Evolutionary conservation across 768 basidiomycete genomes (phyloP), one percentile per base, ranked within the genome.

Genomic region (Rhizopogon rudus): DNA sequence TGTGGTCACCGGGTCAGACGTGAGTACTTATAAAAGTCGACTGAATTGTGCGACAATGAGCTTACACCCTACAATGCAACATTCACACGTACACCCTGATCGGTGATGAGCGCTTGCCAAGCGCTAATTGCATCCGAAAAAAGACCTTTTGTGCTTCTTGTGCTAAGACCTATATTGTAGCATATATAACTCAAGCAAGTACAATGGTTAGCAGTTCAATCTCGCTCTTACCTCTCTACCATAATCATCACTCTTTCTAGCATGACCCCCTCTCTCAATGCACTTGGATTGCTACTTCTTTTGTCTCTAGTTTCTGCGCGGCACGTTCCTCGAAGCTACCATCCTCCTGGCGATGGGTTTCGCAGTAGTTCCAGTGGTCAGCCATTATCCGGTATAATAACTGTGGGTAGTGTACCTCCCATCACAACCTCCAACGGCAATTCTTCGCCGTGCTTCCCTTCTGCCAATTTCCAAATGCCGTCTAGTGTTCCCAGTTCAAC

Each of bases 381-480:
- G 20, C 2, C 46, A 3, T 44, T 37, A 12, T 25, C 31, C 4
- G 43, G 29, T 1, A 17, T 53, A 3, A 8, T 28, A 7, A 12
- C 44, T 16, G 6, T 45, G 16, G 29, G 44, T 44, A 44, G 22
- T 17, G 20, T 28, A 57, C 13, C 29, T 46, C 12, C 10, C 25
- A 9, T n/a, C 3, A 16, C 31, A 2, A 22, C 14, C 37, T 40
- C 22, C 37, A 28, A 42, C 35, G 9, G 25, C 25, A n/a, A 25
- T n/a, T 54, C 56, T 2, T 40, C 35, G 5, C 31, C 28, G 14
- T 78, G 77, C 51, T 75, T 72, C 61, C 77, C 74, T 37, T 67
- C 71, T 20, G 49, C 76, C 39, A 63, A 73, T 2, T 88, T 87
- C 61, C 65, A 60, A 9, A 87, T 82, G 81, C 88, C 87, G 3